Conservation (phyloP, 2,329 filamentous ascomycete species). For the Trichoderma atrobrunneum region DNA sequence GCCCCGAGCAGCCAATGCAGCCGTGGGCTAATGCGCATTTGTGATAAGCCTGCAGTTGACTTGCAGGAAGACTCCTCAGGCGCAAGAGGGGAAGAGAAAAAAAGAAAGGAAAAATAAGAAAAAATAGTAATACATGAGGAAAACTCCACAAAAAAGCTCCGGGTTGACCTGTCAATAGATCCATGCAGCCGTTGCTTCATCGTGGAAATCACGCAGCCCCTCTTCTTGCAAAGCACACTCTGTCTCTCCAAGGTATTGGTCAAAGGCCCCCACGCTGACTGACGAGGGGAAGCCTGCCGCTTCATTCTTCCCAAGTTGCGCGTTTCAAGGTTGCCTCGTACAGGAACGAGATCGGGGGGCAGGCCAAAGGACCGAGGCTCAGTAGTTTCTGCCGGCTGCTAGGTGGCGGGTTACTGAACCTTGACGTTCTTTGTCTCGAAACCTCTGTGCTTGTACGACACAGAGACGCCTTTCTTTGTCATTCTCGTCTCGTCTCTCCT, state of each 20-base stretch:
- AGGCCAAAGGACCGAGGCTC: background rate
- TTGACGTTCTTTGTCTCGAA: background rate
- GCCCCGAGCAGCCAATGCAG: background rate
- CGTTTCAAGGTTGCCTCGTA: background rate
- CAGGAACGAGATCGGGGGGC: background rate
- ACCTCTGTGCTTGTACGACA: background rate
- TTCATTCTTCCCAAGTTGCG: background rate
- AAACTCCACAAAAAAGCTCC: slow-evolving; percentile 1
- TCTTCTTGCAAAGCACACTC: background rate
- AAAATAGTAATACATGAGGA: background rate
- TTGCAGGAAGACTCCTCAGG: background rate
- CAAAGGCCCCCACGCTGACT: slow-evolving; percentile 4
- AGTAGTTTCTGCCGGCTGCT: background rate
- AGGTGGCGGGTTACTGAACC: background rate
- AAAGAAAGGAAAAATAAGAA: background rate
- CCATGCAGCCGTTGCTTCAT: slow-evolving; percentile 2
- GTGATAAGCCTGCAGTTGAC: slow-evolving; percentile 6
- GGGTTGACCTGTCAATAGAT: background rate
- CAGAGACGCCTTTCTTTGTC: background rate
- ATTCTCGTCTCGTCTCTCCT: background rate
- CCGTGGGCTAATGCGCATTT: background rate
- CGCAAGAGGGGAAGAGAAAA: background rate
- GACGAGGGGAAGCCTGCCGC: slow-evolving; percentile 7
- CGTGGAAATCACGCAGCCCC: slow-evolving; percentile 16
- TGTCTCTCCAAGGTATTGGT: background rate